phyloP scores from a whole-genome alignment of 2,329 filamentous ascomycete species.

The Xylariaceae sp. region DNA sequence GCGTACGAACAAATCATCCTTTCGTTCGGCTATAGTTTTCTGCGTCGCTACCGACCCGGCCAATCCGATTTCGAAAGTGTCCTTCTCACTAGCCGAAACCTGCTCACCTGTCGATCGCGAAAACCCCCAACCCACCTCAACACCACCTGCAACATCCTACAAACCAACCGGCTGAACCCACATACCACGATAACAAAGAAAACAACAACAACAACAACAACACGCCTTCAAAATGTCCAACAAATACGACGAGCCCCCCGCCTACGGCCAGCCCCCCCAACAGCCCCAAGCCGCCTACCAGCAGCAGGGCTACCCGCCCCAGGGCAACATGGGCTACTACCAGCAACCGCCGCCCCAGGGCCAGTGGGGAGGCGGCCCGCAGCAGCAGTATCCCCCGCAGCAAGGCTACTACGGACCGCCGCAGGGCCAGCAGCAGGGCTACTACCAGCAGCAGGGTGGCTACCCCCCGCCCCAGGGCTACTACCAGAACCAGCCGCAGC shows the following conservation, averaged over 20 bases:
- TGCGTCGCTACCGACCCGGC: not conserved
- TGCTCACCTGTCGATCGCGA: too few species aligned
- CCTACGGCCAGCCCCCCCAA: constrained; percentile 44
- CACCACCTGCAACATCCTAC: constrained; percentile 2
- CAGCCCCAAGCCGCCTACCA: constrained; percentile 32
- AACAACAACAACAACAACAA: not conserved
- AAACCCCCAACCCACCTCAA: too few species aligned
- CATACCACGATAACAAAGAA: too few species aligned
- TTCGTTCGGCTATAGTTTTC: not conserved
- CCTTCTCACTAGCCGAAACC: too few species aligned
- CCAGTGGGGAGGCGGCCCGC: constrained; percentile 27
- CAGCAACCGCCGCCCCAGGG: constrained; percentile 24
- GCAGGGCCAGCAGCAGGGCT: constrained; percentile 25
- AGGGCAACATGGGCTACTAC: constrained; percentile 41
- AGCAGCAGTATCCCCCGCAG: constrained; percentile 12
- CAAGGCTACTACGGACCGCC: constrained; percentile 18
- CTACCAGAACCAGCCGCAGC: constrained; percentile 25
- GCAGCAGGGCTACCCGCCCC: constrained; percentile 23
- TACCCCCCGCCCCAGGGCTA: constrained; percentile 30
- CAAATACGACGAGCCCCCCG: constrained; percentile 47
- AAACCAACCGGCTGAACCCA: constrained; percentile 1
- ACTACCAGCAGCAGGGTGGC: constrained; percentile 32
- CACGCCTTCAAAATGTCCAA: constrained; percentile 32
- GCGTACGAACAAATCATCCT: not conserved
- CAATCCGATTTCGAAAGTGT: too few species aligned